phyloP scores from a whole-genome alignment of 1,284 basidiomycete genomes.

The Vanrija humicola region DNA sequence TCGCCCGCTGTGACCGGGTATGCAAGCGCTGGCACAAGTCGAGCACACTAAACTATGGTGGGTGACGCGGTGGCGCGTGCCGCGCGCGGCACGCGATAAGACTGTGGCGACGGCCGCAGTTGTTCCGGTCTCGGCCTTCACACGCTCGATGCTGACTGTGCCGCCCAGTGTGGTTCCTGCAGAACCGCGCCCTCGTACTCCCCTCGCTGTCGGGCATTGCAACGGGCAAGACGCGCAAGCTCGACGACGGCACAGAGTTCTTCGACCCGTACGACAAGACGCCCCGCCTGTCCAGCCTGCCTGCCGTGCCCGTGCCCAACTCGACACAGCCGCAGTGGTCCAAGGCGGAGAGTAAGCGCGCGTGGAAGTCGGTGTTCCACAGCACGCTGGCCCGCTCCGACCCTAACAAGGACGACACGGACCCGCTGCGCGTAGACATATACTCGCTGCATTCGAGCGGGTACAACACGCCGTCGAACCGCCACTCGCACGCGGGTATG shows the following conservation, averaged over 20 bases:
- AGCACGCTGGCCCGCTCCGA: constrained; percentile 37
- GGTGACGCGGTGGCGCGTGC: constrained; percentile 29
- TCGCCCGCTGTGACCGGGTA: constrained; percentile 72
- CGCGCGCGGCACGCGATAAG: not conserved
- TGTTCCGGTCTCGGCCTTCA: not conserved
- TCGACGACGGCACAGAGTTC: constrained; percentile 43
- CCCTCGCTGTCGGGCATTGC: constrained; percentile 47
- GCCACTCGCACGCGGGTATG: constrained; percentile 42
- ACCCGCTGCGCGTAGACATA: constrained; percentile 41
- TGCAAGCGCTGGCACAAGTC: constrained; percentile 80
- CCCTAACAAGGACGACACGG: constrained; percentile 30
- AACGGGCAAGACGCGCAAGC: constrained; percentile 49
- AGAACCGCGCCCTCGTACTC: constrained; percentile 50
- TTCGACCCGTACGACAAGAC: constrained; percentile 49
- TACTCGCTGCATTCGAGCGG: constrained; percentile 55
- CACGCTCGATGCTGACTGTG: constrained; percentile 1
- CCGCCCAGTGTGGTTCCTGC: constrained; percentile 78
- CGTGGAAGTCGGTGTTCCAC: constrained; percentile 42
- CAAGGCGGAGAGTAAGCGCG: constrained; percentile 46
- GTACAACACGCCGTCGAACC: constrained; percentile 62
- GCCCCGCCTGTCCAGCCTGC: constrained; percentile 48
- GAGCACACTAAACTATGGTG: constrained; percentile 83
- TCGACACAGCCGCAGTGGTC: constrained; percentile 47
- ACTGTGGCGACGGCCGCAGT: not conserved
- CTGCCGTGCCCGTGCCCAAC: constrained; percentile 54